Evolutionary conservation across 108 stramenopile species (phyloP).

Genomic region (Fragilaria crotonensis): DNA sequence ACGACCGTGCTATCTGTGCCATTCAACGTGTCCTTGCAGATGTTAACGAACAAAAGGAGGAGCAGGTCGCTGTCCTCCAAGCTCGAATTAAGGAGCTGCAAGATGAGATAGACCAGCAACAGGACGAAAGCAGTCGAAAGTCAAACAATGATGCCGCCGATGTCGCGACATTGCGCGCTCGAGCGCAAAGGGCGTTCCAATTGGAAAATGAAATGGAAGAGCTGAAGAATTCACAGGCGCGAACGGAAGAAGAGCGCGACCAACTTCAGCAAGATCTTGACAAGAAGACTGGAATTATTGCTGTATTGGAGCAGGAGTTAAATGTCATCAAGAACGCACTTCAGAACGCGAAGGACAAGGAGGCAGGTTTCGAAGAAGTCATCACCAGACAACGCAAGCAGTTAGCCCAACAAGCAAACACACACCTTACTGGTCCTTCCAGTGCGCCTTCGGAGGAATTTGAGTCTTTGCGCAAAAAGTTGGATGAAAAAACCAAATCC

Average conservation of each 20-base stretch:
- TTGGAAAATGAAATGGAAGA: conserved; percentile 3
- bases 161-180: not conserved
- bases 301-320: not conserved
- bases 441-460: conserved; percentile 10
- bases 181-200: not conserved
- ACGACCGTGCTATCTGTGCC: conserved; percentile 32
- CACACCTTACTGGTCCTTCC: not conserved
- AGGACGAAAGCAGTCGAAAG: not conserved
- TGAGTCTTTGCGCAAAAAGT: conserved; percentile 18
- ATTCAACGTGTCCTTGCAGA: conserved; percentile 50
- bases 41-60: conserved; percentile 10
- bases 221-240: not conserved
- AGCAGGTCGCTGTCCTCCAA: not conserved
- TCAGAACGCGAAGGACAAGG: not conserved
- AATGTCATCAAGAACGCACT: not conserved
- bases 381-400: not conserved
- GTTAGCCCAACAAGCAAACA: not conserved
- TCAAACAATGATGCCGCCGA: not conserved
- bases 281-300: not conserved
- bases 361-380: not conserved
- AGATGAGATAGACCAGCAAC: not conserved
- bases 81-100: not conserved
- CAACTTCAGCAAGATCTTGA: not conserved
- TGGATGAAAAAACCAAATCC: conserved; percentile 28
- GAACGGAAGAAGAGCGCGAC: not conserved